phyloP scores from a whole-genome alignment of 345 rosid genomes.

The Eucalyptus regnans region DNA sequence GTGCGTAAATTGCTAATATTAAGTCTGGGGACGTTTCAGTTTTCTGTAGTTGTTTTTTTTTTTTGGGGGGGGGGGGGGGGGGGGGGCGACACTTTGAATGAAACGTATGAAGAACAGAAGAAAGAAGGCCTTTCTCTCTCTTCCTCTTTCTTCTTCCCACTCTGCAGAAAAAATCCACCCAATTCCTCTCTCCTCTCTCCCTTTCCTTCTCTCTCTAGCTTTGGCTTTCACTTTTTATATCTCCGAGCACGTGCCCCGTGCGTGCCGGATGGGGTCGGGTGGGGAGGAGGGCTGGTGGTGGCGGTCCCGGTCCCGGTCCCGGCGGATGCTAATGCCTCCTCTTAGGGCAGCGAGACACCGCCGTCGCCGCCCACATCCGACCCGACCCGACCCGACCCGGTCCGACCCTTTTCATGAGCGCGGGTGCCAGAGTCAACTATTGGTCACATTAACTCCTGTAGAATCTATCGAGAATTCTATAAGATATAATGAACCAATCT shows the following conservation, averaged over 20 bases:
- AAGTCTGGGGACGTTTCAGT: background rate
- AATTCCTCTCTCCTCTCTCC: background rate
- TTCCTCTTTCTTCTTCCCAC: background rate
- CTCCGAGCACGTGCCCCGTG: background rate
- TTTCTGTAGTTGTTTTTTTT: background rate
- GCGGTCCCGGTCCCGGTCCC: too few relatives aligned
- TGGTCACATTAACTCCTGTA: background rate
- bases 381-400: rapidly evolving
- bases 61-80: too few relatives aligned
- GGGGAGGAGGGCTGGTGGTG: background rate
- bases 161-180: background rate
- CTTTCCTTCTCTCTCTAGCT: background rate
- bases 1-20: background rate
- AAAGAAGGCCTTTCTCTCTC: background rate
- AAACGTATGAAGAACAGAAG: background rate
- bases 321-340: too few relatives aligned
- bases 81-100: background rate
- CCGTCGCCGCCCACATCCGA: background rate
- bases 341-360: too few relatives aligned
- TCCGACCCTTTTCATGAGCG: background rate
- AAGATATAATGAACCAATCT: rapidly evolving
- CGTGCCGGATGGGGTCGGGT: background rate
- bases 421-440: rapidly evolving
- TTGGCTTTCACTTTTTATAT: background rate
- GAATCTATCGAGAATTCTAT: rapidly evolving